These are phyloP conservation scores for Phyllosticta citribraziliensis DNA, from an alignment of 2,329 filamentous ascomycete genomes.

Conservation along the genomic window DNA sequence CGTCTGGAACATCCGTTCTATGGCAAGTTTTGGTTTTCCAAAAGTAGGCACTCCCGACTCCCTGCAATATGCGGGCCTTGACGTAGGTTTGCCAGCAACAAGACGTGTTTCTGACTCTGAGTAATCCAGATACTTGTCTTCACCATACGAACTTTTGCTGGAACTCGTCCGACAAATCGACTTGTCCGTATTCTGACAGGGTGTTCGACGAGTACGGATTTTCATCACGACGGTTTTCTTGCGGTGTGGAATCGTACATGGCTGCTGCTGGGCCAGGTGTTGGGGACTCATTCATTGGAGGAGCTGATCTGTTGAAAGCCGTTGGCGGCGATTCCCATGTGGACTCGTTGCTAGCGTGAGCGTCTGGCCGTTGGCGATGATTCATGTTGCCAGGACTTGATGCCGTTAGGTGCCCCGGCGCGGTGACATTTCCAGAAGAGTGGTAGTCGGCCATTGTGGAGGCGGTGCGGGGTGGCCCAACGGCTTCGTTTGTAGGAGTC, in stretches of 20 bases:
- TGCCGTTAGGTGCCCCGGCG: not conserved
- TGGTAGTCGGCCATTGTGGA: not conserved
- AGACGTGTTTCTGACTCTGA: too few species aligned
- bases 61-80: too few species aligned
- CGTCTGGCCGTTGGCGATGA: not conserved
- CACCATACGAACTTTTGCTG: slow-evolving; percentile 8
- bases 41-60: not conserved
- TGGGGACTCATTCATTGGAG: not conserved
- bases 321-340: not conserved
- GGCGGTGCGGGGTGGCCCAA: not conserved
- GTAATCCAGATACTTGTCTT: not conserved
- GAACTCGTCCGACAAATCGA: slow-evolving; percentile 7
- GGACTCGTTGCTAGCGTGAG: not conserved
- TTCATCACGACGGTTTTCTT: not conserved
- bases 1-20: not conserved
- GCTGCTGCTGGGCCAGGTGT: not conserved
- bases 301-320: not conserved
- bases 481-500: not conserved
- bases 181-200: not conserved
- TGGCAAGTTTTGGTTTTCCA: not conserved
- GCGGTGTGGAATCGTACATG: not conserved
- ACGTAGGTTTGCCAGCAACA: too few species aligned
- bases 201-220: not conserved
- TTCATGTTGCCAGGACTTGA: not conserved
- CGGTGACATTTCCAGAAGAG: not conserved